Percentiles rank a stretch among this genome's conserved stretches.
Evolutionary conservation across 179 eudicot species (phyloP).

Genomic region (Drosera spatulata): DNA sequence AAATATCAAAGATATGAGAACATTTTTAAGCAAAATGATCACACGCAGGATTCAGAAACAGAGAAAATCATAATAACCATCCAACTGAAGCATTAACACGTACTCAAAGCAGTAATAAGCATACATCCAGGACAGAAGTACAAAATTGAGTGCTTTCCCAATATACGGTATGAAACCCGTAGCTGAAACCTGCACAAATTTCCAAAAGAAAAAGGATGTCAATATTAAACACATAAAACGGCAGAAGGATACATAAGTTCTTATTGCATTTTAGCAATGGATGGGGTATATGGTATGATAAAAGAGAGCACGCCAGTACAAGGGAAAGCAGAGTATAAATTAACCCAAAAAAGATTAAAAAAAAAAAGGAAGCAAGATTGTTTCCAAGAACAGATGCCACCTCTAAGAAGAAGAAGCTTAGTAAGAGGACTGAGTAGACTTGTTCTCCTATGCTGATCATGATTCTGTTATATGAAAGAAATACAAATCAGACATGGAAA

Average conservation of each 20-base stretch:
- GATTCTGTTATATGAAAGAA: constrained; percentile 35
- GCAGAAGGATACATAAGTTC: too few relatives aligned
- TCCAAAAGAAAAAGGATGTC: not conserved
- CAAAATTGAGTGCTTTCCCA: constrained; percentile 70
- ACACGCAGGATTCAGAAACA: not conserved
- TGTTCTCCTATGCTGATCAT: constrained; percentile 94
- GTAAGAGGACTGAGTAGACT: constrained; percentile 67
- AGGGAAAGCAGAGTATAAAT: not conserved
- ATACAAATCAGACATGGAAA: constrained; percentile 6
- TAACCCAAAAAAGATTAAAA: too few relatives aligned
- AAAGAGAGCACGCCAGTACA: not conserved
- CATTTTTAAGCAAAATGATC: constrained; percentile 2
- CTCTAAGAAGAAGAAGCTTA: constrained; percentile 80
- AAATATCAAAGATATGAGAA: constrained; percentile 3
- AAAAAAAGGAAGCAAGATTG: not conserved
- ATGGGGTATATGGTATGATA: too few relatives aligned
- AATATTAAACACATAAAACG: too few relatives aligned
- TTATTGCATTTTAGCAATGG: too few relatives aligned
- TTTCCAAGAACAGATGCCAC: constrained; percentile 23
- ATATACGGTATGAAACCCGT: constrained; percentile 70
- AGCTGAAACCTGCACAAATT: constrained; percentile 55
- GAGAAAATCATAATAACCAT: not conserved
- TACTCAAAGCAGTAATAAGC: constrained; percentile 98
- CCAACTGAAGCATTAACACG: constrained; percentile 20
- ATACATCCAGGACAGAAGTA: constrained; percentile 95